phyloP scores from a whole-genome alignment of 73 alveolate species.

The Paraurostyla sp. region DNA sequence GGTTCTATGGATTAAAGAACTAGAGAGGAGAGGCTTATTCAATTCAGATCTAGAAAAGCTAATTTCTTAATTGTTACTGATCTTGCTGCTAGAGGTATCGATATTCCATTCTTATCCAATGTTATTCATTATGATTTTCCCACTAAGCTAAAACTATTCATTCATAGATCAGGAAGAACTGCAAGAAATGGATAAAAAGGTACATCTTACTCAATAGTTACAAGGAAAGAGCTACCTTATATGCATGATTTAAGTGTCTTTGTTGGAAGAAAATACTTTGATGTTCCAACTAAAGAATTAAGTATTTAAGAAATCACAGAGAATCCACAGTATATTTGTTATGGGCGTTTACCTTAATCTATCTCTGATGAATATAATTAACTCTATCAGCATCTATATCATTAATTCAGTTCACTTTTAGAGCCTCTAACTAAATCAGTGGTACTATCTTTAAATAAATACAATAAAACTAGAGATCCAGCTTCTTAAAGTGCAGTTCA shows the following conservation, averaged over 20 bases:
- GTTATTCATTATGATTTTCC: slow-evolving; percentile 98
- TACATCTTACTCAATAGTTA: slow-evolving; percentile 84
- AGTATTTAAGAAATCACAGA: slow-evolving; percentile 22
- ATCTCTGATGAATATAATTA: slow-evolving; percentile 79
- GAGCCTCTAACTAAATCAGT: slow-evolving; percentile 73
- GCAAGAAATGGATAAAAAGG: slow-evolving; percentile 99
- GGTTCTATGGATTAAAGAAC: slow-evolving; percentile 96
- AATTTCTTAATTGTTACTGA: slow-evolving; percentile 96
- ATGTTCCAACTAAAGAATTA: neutral
- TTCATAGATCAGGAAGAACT: slow-evolving; percentile 99
- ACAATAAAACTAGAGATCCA: slow-evolving; percentile 82
- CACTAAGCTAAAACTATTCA: slow-evolving; percentile 93
- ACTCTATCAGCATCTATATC: neutral
- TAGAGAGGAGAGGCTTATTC: slow-evolving; percentile 88
- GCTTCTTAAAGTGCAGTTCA: slow-evolving; percentile 81
- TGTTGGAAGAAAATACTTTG: slow-evolving; percentile 92
- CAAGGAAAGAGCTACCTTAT: slow-evolving; percentile 94
- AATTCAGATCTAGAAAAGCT: slow-evolving; percentile 85
- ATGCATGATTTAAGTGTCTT: slow-evolving; percentile 91
- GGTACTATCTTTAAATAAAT: slow-evolving; percentile 83
- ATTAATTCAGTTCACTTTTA: neutral
- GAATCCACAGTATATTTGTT: slow-evolving; percentile 72
- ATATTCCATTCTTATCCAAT: slow-evolving; percentile 95
- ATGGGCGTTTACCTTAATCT: slow-evolving; percentile 77
- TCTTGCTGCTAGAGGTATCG: slow-evolving; percentile 99